Conservation (phyloP, 192 early-diverging fungal genomes). For the Gonapodya prolifera region DNA sequence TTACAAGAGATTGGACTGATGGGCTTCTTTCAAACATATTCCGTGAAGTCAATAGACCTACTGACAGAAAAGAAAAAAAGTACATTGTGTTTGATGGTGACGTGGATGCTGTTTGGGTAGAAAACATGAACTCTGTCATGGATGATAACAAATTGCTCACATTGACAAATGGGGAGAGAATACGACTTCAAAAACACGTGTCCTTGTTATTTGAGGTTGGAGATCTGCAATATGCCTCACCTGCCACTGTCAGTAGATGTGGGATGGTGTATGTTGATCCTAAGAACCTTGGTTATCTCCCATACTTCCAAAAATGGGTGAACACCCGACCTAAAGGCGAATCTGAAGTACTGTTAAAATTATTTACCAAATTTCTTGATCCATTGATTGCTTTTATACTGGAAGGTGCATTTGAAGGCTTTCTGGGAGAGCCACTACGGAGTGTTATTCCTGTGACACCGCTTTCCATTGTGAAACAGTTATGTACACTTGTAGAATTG, state of each 20-base stretch:
- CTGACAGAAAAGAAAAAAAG: conserved; percentile 37
- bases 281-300: conserved; percentile 42
- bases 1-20: conserved; percentile 56
- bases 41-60: conserved; percentile 39
- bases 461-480: conserved; percentile 31
- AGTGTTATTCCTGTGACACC: conserved; percentile 33
- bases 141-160: conserved; percentile 57
- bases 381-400: conserved; percentile 22
- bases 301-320: conserved; percentile 49
- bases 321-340: conserved; percentile 34
- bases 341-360: conserved; percentile 32
- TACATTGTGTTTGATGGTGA: conserved; percentile 55
- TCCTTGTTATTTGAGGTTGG: conserved; percentile 51
- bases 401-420: conserved; percentile 34
- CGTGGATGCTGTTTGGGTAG: conserved; percentile 56
- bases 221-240: conserved; percentile 38
- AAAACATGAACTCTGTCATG: conserved; percentile 31
- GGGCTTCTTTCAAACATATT: conserved; percentile 53
- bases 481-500: conserved; percentile 41
- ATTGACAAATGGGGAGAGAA: conserved; percentile 48
- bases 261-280: conserved; percentile 59
- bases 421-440: conserved; percentile 36
- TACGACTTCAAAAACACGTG: conserved; percentile 41
- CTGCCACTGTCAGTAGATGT: conserved; percentile 51
- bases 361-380: conserved; percentile 35